Evolutionary conservation across 73 alveolate genomes (phyloP), one percentile per base, ranked within the genome.

Genomic region (Paramecium bursaria): DNA sequence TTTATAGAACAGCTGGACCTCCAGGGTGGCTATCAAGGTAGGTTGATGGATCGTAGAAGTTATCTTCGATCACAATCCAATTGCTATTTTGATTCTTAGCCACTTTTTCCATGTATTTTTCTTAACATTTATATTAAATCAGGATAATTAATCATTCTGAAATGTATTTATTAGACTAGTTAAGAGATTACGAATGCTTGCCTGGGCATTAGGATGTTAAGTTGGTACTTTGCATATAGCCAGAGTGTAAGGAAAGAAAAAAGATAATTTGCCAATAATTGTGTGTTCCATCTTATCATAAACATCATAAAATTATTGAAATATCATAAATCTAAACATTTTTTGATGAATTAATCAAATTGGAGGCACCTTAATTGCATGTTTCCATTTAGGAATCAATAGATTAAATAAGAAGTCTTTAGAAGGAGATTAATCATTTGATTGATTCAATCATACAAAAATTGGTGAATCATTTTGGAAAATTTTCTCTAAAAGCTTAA

Each of bases 11-110:
- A 33, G 76, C 60, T 22, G 89, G 85, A 25, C 75, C 89, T 3
- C 89, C 85, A 48, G 85, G 85, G 46, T 54, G 89, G 15, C 54
- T 82, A 39, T 79, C 54, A n/a, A 79, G 22, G 46, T 79, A 79
- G 2, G 48, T 35, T 0, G 74, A 39, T 25, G 89, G 73, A 42
- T 79, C 21, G 46, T 39, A 54, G 1, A 79, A 73, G 11, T 53
- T 19, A 29, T 73, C 76, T 2, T 79, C 76, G 19, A 79, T 51
- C 17, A 79, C 89, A 33, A 79, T 60, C 89, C 89, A 79, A 30
- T 73, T 48, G 46, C 54, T 73, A 31, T 22, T 73, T 54, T 52
- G 29, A 54, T 61, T 54, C 50, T 79, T 17, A 0, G 48, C 82
- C 19, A 67, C 48, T 67, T 67, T 22, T 19, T 31, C 11, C 82